Evolutionary conservation across 306 rosid genomes (phyloP), one percentile per base, ranked within the genome.

Genomic region (Medicago truncatula): DNA sequence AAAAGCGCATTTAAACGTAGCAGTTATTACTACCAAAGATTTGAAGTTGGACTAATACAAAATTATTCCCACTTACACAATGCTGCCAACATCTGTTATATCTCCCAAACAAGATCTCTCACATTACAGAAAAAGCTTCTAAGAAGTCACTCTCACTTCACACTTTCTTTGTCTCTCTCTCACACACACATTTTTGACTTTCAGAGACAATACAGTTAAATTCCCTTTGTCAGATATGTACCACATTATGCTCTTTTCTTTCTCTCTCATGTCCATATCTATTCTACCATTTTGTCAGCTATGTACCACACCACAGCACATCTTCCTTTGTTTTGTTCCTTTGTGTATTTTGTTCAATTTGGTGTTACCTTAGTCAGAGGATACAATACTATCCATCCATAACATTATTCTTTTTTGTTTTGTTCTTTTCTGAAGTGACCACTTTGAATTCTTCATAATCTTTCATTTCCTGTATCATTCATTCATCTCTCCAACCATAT

Each of bases 261-360:
- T 67, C 1, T 67, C 57, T 67, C 72, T 67, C 72, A 64, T 81
- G 75, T 78, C 82, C 67, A 54, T 53, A 50, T 82, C 82, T 53
- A 57, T 69, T 44, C 58, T 28, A 28, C 61, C 28, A n/a, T 47
- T 57, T 65, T 75, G 41, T 34, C 39, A 71, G 12, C 39, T 62
- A 47, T 56, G 15, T 78, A 44, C 38, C 74, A 18, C 64, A 18
- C 31, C 31, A 28, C 31, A 28, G 4, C 31, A 28, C 31, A 3
- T 57, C 31, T 60, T 62, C 75, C 49, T 28, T 52, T 61, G 18
- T 56, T 70, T 68, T 73, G 15, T 62, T 66, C 25, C 39, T 46
- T 79, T 79, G 3, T 41, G 58, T 39, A 63, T 65, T 73, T 70
- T 67, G 1, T 46, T 40, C 57, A 62, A 56, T 67, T 49, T 36